phyloP scores from a whole-genome alignment of 371 early-diverging fungal species.

The Syncephalastrum contaminatum region DNA sequence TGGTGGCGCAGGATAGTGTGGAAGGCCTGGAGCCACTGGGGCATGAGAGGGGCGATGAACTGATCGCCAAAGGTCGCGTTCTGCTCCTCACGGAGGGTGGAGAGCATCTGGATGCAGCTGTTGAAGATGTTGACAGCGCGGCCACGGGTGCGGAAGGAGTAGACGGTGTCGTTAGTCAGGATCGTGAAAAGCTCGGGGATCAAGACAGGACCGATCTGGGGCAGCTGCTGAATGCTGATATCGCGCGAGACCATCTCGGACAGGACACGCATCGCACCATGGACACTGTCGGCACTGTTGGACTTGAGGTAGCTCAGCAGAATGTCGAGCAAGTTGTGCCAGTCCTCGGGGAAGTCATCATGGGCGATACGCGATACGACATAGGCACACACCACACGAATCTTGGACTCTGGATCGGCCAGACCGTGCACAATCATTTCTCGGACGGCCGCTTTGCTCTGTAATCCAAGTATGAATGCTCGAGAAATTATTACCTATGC shows the following conservation, averaged over 20 bases:
- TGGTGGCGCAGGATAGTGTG: conserved; percentile 60
- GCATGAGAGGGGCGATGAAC: conserved; percentile 73
- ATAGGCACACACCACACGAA: conserved; percentile 74
- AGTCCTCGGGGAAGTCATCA: conserved; percentile 92
- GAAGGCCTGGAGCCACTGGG: conserved; percentile 79
- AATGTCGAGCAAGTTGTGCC: conserved; percentile 88
- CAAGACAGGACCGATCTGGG: conserved; percentile 74
- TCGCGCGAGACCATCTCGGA: conserved; percentile 83
- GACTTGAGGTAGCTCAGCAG: conserved; percentile 70
- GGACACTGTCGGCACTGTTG: conserved; percentile 70
- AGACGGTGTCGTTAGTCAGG: conserved; percentile 57
- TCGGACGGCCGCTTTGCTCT: conserved; percentile 54
- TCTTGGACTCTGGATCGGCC: conserved; percentile 54
- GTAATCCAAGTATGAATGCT: no score
- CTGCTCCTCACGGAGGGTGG: conserved; percentile 68
- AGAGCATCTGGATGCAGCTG: conserved; percentile 81
- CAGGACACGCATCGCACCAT: conserved; percentile 88
- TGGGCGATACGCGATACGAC: conserved; percentile 87
- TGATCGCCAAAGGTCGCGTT: conserved; percentile 68
- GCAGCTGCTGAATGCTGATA: conserved; percentile 84
- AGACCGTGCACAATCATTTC: conserved; percentile 57
- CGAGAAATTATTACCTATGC: no score
- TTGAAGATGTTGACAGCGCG: conserved; percentile 80
- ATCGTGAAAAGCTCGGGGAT: conserved; percentile 83
- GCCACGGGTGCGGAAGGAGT: conserved; percentile 71